Base-by-base conservation (phyloP, 129 eudicot species). In the Helianthus tuberosus region DNA sequence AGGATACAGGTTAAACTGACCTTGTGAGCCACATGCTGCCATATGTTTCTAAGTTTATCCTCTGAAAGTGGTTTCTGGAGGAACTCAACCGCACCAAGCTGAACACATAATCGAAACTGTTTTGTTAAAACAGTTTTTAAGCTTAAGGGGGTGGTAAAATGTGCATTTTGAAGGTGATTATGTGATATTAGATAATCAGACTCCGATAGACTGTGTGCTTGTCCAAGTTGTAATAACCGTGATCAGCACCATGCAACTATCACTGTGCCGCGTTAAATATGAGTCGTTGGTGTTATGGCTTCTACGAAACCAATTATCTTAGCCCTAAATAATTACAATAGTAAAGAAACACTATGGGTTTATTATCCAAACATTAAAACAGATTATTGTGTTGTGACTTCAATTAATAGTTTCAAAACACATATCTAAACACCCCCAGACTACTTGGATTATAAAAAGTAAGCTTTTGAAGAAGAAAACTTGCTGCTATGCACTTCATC, bases 21-120 rank as follows among this genome's bases (percentile, higher is more conserved):
- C 94, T 88, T 90, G 73, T 90, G 91, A 79, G 86, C 93, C 51
- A 87, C 91, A 77, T 90, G 96, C 80, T 90, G 96, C 96, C 93
- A 90, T 74, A 90, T 83, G 73, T 88, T 90, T 69, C 83, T 78
- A 23, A 90, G 89, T 77, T 88, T 88, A 41, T 90, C 96, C 71
- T 84, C 91, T 0, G 94, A 87, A 3, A 90, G 86, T 67, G 96
- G 96, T 75, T 86, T 88, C 64, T 78, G 71, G 27, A 90, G 89
- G 81, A 88, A 85, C 69, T 90, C 96, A 20, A 90, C 89, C 15
- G 96, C 96, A 49, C 96, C 96, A 75, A 90, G 94, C 96, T 90
- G 3, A 74, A 44, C 20, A 32, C 58, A 39, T 20, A 59, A 66
- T 0, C 8, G 12, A 5, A 17, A 44, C 3, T 46, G 25, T 12